Evolutionary conservation across 768 basidiomycete genomes (phyloP).

Genomic region (Holtermanniella nyarrowii): DNA sequence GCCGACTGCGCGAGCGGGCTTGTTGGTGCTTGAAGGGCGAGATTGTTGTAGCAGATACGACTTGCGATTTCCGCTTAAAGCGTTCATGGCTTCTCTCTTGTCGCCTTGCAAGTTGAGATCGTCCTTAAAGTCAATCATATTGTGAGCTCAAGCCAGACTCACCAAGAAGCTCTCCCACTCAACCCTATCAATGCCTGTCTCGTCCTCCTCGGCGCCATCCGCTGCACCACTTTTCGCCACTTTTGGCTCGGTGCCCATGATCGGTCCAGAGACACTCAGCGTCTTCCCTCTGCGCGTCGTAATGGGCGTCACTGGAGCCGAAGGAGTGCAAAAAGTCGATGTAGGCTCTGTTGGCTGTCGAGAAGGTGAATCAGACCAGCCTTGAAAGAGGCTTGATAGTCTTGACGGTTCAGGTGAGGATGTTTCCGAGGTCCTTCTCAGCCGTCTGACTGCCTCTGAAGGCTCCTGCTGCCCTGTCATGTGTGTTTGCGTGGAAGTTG

Average conservation of each 20-base stretch:
- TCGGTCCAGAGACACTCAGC: conserved; percentile 1
- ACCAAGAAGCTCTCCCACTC: conserved; percentile 15
- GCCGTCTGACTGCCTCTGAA: no score
- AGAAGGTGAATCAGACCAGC: conserved; percentile 10
- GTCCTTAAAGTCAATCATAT: conserved; percentile 46
- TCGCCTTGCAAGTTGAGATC: conserved; percentile 64
- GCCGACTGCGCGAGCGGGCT: conserved; percentile 1
- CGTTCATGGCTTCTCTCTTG: conserved; percentile 54
- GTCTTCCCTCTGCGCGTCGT: background rate
- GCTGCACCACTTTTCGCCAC: no score
- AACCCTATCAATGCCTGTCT: background rate
- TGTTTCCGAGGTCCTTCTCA: no score
- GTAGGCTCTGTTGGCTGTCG: no score
- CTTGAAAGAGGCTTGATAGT: conserved; percentile 19
- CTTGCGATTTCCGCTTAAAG: conserved; percentile 55
- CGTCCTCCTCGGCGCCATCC: no score
- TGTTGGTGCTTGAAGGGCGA: conserved; percentile 48
- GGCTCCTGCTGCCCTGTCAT: no score
- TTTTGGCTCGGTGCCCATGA: no score
- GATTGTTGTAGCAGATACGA: conserved; percentile 48
- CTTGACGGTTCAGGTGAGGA: no score
- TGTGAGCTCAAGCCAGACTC: background rate
- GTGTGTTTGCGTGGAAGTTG: no score
- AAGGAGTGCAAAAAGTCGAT: no score
- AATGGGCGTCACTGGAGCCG: background rate